Evolutionary conservation across 2,329 filamentous ascomycete genomes (phyloP).

Genomic region (Phyllosticta citribraziliensis): DNA sequence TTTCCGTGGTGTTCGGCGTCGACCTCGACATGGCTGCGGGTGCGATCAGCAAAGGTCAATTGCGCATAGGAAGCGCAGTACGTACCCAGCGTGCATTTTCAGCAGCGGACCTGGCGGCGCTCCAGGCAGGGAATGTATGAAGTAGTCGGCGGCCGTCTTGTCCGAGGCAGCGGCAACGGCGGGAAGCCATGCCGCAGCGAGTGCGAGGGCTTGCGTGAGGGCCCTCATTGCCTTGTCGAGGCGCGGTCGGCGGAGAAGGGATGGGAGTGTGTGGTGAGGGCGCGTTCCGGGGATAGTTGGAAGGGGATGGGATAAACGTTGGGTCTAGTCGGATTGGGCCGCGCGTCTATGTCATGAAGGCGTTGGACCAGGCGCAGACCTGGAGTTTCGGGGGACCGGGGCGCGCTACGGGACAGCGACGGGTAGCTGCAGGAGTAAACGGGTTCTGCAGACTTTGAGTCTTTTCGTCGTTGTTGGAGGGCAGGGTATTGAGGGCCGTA

Average conservation of each 20-base stretch:
- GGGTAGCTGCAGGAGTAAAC: slow-evolving; percentile 13
- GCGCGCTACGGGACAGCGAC: slow-evolving; percentile 21
- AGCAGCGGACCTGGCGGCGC: slow-evolving; percentile 67
- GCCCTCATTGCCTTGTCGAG: slow-evolving; percentile 23
- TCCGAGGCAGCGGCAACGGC: slow-evolving; percentile 25
- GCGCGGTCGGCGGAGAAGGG: slow-evolving; percentile 15
- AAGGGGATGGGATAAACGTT: slow-evolving; percentile 13
- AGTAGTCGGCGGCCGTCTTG: slow-evolving; percentile 75
- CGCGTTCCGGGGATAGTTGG: slow-evolving; percentile 14
- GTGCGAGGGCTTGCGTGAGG: slow-evolving; percentile 22
- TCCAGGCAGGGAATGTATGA: slow-evolving; percentile 74
- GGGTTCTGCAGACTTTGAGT: neutral
- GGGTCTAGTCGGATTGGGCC: slow-evolving; percentile 13
- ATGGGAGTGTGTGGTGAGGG: slow-evolving; percentile 11
- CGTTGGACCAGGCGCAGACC: slow-evolving; percentile 2
- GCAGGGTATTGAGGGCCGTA: slow-evolving; percentile 3
- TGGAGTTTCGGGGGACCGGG: slow-evolving; percentile 14
- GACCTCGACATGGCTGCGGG: slow-evolving; percentile 75
- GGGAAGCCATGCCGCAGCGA: slow-evolving; percentile 24
- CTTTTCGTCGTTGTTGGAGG: neutral
- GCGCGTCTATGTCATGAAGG: slow-evolving; percentile 27
- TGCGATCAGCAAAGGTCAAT: neutral
- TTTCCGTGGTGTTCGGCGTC: slow-evolving; percentile 79
- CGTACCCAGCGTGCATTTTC: slow-evolving; percentile 98
- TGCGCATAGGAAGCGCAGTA: slow-evolving; percentile 13